Percentiles rank a stretch among this genome's conserved stretches.
Conservation (phyloP, 169 alveolate species). For the Eimeria falciformis region DNA sequence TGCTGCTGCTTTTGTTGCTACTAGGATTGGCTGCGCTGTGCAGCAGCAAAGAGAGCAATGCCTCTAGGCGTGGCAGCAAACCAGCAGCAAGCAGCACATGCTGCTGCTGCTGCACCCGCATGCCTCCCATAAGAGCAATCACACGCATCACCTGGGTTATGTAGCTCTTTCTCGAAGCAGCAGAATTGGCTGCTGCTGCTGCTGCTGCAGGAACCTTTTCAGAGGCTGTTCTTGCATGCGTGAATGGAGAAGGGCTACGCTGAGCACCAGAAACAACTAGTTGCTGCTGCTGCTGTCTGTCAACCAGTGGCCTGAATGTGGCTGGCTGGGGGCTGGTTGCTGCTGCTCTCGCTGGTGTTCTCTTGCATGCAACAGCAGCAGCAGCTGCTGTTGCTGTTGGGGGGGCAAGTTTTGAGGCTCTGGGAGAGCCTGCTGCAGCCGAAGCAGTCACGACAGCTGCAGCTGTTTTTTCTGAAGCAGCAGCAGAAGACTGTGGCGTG, state of each 20-base stretch:
- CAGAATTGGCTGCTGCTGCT: neutral
- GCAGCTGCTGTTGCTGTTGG: neutral
- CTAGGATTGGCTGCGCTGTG: neutral
- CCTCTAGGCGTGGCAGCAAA: constrained; percentile 34
- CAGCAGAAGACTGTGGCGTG: neutral
- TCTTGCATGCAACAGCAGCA: neutral
- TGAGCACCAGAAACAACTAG: constrained; percentile 17
- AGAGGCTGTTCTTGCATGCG: neutral
- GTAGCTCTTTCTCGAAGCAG: neutral
- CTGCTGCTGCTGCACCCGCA: constrained; percentile 51
- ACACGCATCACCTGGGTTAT: constrained; percentile 17
- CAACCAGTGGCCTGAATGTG: too few species aligned
- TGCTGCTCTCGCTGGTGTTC: neutral
- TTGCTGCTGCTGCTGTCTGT: constrained; percentile 14
- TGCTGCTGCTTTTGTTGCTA: neutral
- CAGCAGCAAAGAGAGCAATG: constrained; percentile 18
- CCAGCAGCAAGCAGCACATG: constrained; percentile 45
- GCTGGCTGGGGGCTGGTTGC: too few species aligned
- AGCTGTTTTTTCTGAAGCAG: neutral
- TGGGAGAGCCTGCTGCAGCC: neutral
- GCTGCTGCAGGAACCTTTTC: constrained; percentile 24
- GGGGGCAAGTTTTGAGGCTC: neutral
- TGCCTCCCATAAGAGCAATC: neutral
- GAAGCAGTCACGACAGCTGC: neutral
- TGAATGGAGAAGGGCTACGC: constrained; percentile 30